Percentiles rank a stretch among this genome's conserved stretches.
These are phyloP conservation scores for Sphaerulina vaccinii DNA, from an alignment of 2,329 filamentous ascomycete species.

Conservation along the genomic window DNA sequence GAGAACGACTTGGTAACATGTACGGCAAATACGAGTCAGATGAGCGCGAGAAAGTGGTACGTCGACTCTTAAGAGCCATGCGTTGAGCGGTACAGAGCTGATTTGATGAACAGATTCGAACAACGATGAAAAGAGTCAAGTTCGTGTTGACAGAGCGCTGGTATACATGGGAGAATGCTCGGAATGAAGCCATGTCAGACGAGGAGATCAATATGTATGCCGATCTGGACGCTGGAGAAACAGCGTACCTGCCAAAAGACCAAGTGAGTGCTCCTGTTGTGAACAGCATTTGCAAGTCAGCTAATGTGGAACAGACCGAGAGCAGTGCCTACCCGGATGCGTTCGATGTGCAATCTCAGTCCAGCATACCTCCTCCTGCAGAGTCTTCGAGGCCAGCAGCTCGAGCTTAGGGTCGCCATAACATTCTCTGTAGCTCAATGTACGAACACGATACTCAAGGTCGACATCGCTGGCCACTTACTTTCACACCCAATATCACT, in stretches of 20 bases:
- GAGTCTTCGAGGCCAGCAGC: background rate
- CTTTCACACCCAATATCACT: background rate
- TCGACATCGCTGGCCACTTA: background rate
- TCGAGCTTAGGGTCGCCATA: background rate
- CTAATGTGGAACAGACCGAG: background rate
- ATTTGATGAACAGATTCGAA: conserved; percentile 58
- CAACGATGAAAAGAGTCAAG: conserved; percentile 80
- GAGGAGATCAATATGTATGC: conserved; percentile 62
- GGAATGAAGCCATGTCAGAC: conserved; percentile 63
- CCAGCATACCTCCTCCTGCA: background rate
- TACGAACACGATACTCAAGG: background rate
- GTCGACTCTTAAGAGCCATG: conserved; percentile 31
- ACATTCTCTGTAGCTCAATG: background rate
- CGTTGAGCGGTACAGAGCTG: background rate
- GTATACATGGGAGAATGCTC: conserved; percentile 81
- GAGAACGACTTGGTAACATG: conserved; percentile 57
- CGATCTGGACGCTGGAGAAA: conserved; percentile 30
- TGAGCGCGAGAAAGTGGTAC: conserved; percentile 65
- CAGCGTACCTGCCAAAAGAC: conserved; percentile 29
- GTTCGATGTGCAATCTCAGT: background rate
- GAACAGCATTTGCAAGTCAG: background rate
- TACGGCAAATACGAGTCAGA: conserved; percentile 71
- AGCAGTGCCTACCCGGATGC: background rate
- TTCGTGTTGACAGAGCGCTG: conserved; percentile 82
- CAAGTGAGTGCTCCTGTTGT: conserved; percentile 6